Conservation (phyloP, 2,329 filamentous ascomycete species). For the Claviceps sp. region DNA sequence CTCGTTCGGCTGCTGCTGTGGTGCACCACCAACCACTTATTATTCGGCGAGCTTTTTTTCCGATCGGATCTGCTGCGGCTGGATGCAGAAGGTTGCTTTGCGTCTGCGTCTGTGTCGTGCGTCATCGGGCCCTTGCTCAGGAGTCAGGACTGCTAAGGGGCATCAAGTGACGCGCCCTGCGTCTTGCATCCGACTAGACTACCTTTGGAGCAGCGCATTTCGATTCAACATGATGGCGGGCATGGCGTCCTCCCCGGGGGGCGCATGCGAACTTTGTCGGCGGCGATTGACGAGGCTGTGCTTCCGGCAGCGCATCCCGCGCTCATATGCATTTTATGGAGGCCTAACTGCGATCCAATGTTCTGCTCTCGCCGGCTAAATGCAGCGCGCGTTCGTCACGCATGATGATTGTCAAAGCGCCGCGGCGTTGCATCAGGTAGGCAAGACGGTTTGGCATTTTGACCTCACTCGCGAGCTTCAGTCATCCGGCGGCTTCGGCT, state of each 20-base stretch:
- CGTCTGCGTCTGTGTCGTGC: neutral
- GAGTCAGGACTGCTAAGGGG: neutral
- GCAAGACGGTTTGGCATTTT: neutral
- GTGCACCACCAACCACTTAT: slow-evolving; percentile 3
- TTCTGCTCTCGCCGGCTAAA: neutral
- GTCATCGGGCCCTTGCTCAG: neutral
- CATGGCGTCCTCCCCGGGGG: neutral
- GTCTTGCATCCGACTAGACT: neutral
- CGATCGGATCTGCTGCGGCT: neutral
- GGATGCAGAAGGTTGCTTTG: neutral
- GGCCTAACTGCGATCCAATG: neutral
- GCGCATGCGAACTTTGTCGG: neutral
- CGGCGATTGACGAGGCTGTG: too few relatives aligned
- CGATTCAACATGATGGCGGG: neutral
- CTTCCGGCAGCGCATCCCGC: too few relatives aligned
- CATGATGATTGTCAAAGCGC: neutral
- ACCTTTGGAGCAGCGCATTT: neutral
- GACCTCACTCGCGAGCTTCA: neutral
- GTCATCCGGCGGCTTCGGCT: too few relatives aligned
- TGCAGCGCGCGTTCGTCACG: neutral
- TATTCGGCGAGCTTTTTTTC: slow-evolving; percentile 1
- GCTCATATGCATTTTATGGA: too few relatives aligned
- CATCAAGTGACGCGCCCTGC: neutral
- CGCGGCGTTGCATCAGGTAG: neutral
- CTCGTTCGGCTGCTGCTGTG: neutral